These are phyloP conservation scores for Fusarium sp. DNA, from an alignment of 2,329 filamentous ascomycete species.

Conservation along the genomic window DNA sequence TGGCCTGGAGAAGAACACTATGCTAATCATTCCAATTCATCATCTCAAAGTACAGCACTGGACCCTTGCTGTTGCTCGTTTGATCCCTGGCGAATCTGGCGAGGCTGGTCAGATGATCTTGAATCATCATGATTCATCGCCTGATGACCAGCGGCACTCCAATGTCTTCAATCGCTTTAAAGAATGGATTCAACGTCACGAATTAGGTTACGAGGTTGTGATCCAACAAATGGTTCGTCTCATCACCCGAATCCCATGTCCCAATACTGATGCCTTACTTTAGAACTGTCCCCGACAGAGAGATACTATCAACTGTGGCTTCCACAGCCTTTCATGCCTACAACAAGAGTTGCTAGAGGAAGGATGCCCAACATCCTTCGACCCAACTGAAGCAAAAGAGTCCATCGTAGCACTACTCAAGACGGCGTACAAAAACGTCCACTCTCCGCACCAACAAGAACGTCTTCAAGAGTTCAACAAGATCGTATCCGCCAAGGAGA, in stretches of 20 bases:
- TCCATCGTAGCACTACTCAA: background rate
- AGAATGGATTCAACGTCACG: background rate
- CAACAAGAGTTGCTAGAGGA: background rate
- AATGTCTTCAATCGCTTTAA: background rate
- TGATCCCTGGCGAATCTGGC: background rate
- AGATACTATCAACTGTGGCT: constrained; percentile 1
- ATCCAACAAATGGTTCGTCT: background rate
- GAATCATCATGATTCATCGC: background rate
- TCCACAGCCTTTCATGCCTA: constrained; percentile 5
- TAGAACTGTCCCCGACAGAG: background rate
- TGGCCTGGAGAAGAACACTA: background rate
- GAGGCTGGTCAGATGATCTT: background rate
- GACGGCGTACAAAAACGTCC: background rate
- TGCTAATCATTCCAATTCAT: constrained; percentile 10
- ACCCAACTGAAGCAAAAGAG: background rate
- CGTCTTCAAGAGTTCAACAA: background rate
- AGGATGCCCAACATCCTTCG: background rate
- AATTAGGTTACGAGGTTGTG: background rate
- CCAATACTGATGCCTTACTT: background rate
- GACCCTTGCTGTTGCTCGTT: background rate
- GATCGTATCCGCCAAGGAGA: background rate
- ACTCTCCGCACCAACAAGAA: background rate
- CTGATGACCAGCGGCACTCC: rapidly evolving
- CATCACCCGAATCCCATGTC: too few relatives aligned
- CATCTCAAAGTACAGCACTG: background rate